Conservation (phyloP, 768 basidiomycete species). For the Crassisporium funariophilum region DNA sequence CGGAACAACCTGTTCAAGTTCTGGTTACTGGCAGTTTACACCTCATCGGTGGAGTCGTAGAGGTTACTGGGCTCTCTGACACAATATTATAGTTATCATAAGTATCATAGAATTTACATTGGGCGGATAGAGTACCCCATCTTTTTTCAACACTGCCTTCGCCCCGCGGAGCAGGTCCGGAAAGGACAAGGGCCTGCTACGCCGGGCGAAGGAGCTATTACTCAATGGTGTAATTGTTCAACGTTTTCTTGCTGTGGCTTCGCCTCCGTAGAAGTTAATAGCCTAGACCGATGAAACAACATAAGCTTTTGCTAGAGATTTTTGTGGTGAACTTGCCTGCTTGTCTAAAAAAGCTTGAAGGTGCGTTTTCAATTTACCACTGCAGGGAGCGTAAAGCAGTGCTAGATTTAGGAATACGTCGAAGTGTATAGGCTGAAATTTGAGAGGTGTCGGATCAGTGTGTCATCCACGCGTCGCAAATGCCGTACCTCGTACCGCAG, state of each 20-base stretch:
- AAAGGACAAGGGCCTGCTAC: too few species aligned
- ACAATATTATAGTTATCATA: slow-evolving; percentile 50
- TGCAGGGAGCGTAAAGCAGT: slow-evolving; percentile 27
- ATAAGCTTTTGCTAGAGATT: slow-evolving; percentile 2
- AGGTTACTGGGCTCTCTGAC: slow-evolving; percentile 82
- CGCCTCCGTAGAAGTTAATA: slow-evolving; percentile 54
- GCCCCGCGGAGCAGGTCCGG: too few species aligned
- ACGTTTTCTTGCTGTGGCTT: slow-evolving; percentile 20
- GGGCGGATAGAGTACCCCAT: too few species aligned
- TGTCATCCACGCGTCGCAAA: background rate
- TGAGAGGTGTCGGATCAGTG: slow-evolving; percentile 1
- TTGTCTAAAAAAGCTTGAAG: slow-evolving; percentile 57
- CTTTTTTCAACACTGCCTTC: too few species aligned
- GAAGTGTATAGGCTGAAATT: slow-evolving; percentile 57
- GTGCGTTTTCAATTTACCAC: slow-evolving; percentile 37
- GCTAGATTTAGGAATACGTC: slow-evolving; percentile 51
- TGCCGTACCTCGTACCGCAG: slow-evolving; percentile 64
- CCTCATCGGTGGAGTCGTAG: slow-evolving; percentile 91
- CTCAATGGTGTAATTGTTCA: background rate
- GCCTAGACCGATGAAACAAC: slow-evolving; percentile 35
- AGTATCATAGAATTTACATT: background rate
- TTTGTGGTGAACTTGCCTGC: slow-evolving; percentile 39
- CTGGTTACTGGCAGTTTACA: slow-evolving; percentile 92
- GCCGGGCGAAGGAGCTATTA: background rate
- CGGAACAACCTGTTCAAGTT: slow-evolving; percentile 46